These are phyloP conservation scores for Blastobotrys mokoenaii DNA, from an alignment of 805 yeast species.

Conservation along the genomic window DNA sequence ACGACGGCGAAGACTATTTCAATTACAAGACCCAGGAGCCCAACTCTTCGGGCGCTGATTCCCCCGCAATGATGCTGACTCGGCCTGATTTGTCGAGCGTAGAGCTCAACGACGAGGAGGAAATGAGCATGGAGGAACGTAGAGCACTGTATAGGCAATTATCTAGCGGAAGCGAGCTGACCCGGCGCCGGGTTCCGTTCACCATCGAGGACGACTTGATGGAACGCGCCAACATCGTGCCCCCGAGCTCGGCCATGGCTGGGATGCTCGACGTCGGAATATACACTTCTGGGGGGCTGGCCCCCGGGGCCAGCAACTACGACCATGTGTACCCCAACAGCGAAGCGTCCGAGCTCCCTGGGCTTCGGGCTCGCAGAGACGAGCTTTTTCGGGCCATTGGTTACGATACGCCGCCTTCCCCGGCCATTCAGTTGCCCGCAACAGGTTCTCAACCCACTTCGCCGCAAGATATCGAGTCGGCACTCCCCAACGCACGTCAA, in stretches of 20 bases:
- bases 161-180: background rate
- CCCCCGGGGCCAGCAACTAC: conserved; percentile 24
- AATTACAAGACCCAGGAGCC: background rate
- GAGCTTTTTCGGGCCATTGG: background rate
- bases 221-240: no score
- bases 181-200: background rate
- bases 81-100: conserved; percentile 5
- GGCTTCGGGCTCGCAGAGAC: background rate
- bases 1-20: conserved; percentile 1
- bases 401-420: background rate
- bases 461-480: no score
- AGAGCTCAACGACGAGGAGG: conserved; percentile 5
- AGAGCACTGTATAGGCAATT: no score
- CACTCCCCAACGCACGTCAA: no score
- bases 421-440: background rate
- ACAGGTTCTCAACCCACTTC: no score
- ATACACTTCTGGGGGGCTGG: conserved; percentile 25
- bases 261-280: conserved; percentile 23
- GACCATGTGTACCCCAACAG: conserved; percentile 2
- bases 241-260: background rate
- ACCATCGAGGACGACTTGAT: background rate
- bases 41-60: background rate
- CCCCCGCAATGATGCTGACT: conserved; percentile 6
- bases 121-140: background rate
- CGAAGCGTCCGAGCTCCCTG: background rate